Conservation (phyloP, 148 eudicot species). For the Rhododendron williamsianum region DNA sequence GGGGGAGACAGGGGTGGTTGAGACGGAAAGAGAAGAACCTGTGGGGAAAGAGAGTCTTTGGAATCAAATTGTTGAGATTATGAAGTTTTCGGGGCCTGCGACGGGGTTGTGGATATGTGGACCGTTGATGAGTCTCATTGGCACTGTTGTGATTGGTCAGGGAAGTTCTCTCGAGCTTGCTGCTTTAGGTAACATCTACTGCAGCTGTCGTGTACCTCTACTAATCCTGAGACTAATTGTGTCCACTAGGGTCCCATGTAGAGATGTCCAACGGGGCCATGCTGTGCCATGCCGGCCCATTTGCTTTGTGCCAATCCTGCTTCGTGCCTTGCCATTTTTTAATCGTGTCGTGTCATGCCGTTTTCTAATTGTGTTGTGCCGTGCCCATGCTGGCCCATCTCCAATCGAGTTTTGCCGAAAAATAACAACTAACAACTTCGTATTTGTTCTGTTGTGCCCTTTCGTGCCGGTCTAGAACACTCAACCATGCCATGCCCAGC, state of each 20-base stretch:
- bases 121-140: slow-evolving; percentile 90
- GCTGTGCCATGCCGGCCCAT: too few species aligned
- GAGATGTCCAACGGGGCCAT: neutral
- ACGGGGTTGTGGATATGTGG: slow-evolving; percentile 87
- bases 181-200: slow-evolving; percentile 48
- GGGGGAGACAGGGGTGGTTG: slow-evolving; percentile 12
- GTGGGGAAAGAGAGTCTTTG: slow-evolving; percentile 43
- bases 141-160: slow-evolving; percentile 88
- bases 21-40: slow-evolving; percentile 23
- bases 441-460: neutral
- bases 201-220: too few species aligned
- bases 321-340: too few species aligned
- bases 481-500: too few species aligned
- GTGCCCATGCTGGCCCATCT: too few species aligned
- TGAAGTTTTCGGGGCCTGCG: slow-evolving; percentile 87
- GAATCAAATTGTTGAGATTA: slow-evolving; percentile 65
- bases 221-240: neutral
- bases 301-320: too few species aligned
- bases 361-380: too few species aligned
- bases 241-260: neutral
- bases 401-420: too few species aligned
- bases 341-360: too few species aligned
- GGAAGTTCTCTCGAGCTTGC: slow-evolving; percentile 78
- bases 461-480: too few species aligned
- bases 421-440: neutral